These are phyloP conservation scores for Wickerhamiella azyma DNA, from an alignment of 805 yeast genomes.

Conservation along the genomic window DNA sequence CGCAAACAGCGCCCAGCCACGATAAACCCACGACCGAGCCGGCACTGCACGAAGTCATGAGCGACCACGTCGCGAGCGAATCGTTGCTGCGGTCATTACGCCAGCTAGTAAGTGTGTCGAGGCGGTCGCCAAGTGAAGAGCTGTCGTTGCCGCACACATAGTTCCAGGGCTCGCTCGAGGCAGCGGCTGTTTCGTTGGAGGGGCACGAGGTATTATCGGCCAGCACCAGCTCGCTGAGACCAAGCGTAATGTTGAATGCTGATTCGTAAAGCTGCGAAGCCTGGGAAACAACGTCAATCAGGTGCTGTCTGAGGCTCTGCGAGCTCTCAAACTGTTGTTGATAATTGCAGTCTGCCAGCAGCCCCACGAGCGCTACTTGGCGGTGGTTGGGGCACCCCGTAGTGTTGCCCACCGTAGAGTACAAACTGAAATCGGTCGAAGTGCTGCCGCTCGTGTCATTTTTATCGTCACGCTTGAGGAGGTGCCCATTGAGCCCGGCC, in stretches of 20 bases:
- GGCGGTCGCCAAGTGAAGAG: conserved; percentile 19
- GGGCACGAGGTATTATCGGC: conserved; percentile 21
- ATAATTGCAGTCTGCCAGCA: conserved; percentile 28
- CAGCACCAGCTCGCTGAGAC: conserved; percentile 21
- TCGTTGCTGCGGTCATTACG: conserved; percentile 20
- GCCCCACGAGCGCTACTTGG: conserved; percentile 26
- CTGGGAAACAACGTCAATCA: conserved; percentile 24
- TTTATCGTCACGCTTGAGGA: conserved; percentile 10
- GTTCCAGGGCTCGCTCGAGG: conserved; percentile 20
- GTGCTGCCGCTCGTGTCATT: conserved; percentile 19
- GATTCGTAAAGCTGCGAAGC: conserved; percentile 26
- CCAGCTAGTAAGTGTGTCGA: conserved; percentile 24
- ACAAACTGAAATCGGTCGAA: conserved; percentile 19
- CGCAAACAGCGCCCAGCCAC: conserved; percentile 27
- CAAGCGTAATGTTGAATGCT: conserved; percentile 27
- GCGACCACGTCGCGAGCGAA: conserved; percentile 26
- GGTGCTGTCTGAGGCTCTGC: conserved; percentile 20
- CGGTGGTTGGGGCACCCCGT: conserved; percentile 24
- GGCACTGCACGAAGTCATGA: conserved; percentile 24
- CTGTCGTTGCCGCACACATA: conserved; percentile 15
- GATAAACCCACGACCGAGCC: conserved; percentile 27
- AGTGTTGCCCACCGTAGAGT: conserved; percentile 21
- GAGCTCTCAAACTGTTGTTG: conserved; percentile 19
- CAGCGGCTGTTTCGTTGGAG: neutral
- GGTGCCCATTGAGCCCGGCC: conserved; percentile 1